Evolutionary conservation across 176 grass and related monocot species (phyloP), one percentile per base, ranked within the genome.

Genomic region (Avena sativa): DNA sequence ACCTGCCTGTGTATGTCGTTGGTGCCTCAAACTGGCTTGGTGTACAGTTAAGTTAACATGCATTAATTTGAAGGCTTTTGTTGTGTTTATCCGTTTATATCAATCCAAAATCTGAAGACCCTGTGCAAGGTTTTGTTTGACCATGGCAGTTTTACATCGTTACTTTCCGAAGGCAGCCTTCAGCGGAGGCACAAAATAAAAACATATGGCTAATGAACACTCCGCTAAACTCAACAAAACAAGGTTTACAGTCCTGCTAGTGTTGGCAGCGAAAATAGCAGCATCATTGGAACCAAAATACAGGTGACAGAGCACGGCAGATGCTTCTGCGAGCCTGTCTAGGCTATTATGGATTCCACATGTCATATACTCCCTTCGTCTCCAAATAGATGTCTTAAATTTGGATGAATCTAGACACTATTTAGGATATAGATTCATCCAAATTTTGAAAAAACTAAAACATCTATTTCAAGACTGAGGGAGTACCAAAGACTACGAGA

Each of bases 11-110:
- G 59, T 85, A 59, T 81, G 72, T 36, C 26, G 8, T 65, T 68
- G 14, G 70, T 56, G 80, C 49, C 80, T 55, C 58, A 73, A 68
- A 70, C 61, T 85, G 71, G 77, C 63, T 78, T 81, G 11, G 3
- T 88, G 86, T 88, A 85, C 86, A 91, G 82, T 71, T 87, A 76
- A 91, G 81, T 81, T 88, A 76, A 88, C 76, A 81, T 51, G 44
- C 2, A 60, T 82, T 28, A 63, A 14, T 80, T 58, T 74, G 46
- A 77, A 78, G 16, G 86, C 16, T 81, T 8, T 63, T 26, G 3
- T 50, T 61, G 84, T 46, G 62, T 44, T 40, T 34, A 76, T 76
- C 2, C 80, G n/a, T 56, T 65, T 8, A 73, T 8, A 73, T 61
- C 44, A 48, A 2, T 76, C 59, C 17, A 9, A 75, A 46, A 58